A percentile compares a stretch with the other conserved stretches of the same genome.
Evolutionary conservation across 2,329 filamentous ascomycete species (phyloP).

Genomic region (Penicillium sp.): DNA sequence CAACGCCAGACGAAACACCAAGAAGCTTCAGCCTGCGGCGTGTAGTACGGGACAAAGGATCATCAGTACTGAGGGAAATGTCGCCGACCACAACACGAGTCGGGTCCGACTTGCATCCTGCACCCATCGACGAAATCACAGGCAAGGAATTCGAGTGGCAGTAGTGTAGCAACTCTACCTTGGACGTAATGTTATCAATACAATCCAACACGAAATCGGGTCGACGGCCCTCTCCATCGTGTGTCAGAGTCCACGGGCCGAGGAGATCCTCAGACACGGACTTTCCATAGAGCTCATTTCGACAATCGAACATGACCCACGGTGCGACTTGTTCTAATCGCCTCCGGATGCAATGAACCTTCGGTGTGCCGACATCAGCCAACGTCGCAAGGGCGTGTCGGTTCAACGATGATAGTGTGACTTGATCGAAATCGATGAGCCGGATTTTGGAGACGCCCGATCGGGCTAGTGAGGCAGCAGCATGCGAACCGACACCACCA

Average conservation of each 20-base stretch:
- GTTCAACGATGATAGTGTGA: conserved; percentile 90
- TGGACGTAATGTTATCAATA: conserved; percentile 97
- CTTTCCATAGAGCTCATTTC: conserved; percentile 77
- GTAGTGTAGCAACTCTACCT: conserved; percentile 85
- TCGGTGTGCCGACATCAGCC: conserved; percentile 87
- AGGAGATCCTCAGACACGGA: conserved; percentile 65
- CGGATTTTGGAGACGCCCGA: conserved; percentile 86
- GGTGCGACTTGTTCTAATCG: conserved; percentile 82
- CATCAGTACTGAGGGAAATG: conserved; percentile 82
- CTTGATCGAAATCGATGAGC: conserved; percentile 95
- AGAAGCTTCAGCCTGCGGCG: conserved; percentile 71
- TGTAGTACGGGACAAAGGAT: conserved; percentile 82
- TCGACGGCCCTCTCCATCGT: conserved; percentile 43
- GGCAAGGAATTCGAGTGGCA: conserved; percentile 74
- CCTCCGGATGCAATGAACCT: conserved; percentile 79
- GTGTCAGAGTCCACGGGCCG: conserved; percentile 59
- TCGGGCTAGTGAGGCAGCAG: conserved; percentile 76
- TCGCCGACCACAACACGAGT: conserved; percentile 88
- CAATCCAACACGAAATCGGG: conserved; percentile 94
- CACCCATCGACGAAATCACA: conserved; percentile 94
- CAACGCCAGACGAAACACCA: conserved; percentile 80
- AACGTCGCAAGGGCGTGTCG: conserved; percentile 93
- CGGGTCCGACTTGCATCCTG: conserved; percentile 84
- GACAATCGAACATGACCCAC: conserved; percentile 86
- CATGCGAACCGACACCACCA: conserved; percentile 93